Evolutionary conservation across 768 basidiomycete genomes (phyloP).

Genomic region (Suillus sp.): DNA sequence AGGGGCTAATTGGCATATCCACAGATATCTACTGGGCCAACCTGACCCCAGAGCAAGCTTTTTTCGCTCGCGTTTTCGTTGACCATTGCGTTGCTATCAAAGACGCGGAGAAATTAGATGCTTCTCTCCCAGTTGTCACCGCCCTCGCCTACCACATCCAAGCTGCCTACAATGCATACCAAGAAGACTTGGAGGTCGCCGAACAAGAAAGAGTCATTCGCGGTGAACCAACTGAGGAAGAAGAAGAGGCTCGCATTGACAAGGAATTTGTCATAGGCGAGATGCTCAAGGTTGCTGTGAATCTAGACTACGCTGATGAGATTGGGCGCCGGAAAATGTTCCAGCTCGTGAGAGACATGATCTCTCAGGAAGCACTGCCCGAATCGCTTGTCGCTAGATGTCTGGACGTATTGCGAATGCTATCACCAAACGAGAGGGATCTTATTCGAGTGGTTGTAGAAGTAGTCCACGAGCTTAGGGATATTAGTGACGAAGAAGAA

Average conservation of each 20-base stretch:
- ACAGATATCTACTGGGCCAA: slow-evolving; percentile 72
- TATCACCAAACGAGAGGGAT: slow-evolving; percentile 78
- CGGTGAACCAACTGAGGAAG: slow-evolving; percentile 39
- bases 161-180: slow-evolving; percentile 64
- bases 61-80: slow-evolving; percentile 82
- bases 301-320: slow-evolving; percentile 90
- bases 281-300: slow-evolving; percentile 74
- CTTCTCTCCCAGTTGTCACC: slow-evolving; percentile 81
- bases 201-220: slow-evolving; percentile 38
- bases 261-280: slow-evolving; percentile 77
- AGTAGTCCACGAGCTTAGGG: slow-evolving; percentile 77
- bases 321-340: slow-evolving; percentile 89
- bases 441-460: slow-evolving; percentile 89
- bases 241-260: slow-evolving; percentile 51
- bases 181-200: slow-evolving; percentile 43
- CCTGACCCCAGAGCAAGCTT: slow-evolving; percentile 74
- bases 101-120: slow-evolving; percentile 64
- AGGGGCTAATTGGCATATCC: background rate
- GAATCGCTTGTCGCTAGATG: slow-evolving; percentile 69
- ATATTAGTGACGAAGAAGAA: slow-evolving; percentile 42
- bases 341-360: slow-evolving; percentile 82
- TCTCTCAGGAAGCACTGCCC: slow-evolving; percentile 70
- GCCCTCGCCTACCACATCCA: slow-evolving; percentile 77
- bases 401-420: slow-evolving; percentile 77
- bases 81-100: slow-evolving; percentile 69